Evolutionary conservation across 495 filamentous ascomycete species (phyloP).

Genomic region (Neurospora intermedia): DNA sequence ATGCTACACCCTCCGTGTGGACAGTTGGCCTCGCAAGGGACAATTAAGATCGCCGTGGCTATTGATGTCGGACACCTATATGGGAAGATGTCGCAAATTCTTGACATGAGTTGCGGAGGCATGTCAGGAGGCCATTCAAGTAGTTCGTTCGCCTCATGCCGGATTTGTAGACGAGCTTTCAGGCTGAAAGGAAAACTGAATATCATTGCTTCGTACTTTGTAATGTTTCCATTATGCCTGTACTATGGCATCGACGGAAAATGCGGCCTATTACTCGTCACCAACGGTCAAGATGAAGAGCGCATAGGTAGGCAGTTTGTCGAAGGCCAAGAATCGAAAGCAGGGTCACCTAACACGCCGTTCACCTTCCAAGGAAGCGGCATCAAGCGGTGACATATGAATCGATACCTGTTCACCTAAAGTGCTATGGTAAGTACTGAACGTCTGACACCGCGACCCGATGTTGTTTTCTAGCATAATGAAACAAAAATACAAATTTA

Average conservation of each 20-base stretch:
- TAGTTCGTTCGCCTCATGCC: neutral
- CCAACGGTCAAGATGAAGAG: neutral
- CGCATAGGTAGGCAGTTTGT: neutral
- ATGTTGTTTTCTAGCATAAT: neutral
- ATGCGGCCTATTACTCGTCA: neutral
- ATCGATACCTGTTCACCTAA: neutral
- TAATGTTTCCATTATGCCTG: neutral
- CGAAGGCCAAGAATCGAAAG: neutral
- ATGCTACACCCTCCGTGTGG: constrained; percentile 23
- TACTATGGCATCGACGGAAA: neutral
- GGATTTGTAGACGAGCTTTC: neutral
- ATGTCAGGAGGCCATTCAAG: neutral
- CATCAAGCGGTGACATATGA: neutral
- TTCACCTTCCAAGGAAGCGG: neutral
- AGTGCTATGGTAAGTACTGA: neutral
- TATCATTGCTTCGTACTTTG: neutral
- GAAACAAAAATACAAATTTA: neutral
- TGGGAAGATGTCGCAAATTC: neutral
- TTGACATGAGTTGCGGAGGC: neutral
- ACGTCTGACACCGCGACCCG: neutral
- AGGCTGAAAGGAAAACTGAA: constrained; percentile 2
- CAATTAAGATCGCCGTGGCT: constrained; percentile 19
- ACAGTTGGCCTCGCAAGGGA: constrained; percentile 21
- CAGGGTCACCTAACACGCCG: neutral
- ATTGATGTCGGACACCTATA: neutral